Evolutionary conservation across 139 green algal genomes (phyloP), one percentile per base, ranked within the genome.

Genomic region (Chlorella vulgaris): DNA sequence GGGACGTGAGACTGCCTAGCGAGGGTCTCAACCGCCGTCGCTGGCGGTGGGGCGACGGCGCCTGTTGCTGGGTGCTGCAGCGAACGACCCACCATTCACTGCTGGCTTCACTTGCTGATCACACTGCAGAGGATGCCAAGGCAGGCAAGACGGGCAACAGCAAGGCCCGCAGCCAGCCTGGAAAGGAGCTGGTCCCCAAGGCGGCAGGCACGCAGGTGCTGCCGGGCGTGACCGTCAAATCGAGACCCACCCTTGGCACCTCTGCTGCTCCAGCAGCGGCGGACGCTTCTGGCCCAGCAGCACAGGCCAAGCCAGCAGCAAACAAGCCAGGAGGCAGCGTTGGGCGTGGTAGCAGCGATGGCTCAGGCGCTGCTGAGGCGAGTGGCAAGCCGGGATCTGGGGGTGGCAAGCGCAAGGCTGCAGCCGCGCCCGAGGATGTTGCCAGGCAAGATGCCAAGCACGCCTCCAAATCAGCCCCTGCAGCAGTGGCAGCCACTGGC

Each of bases 371-470:
- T 8, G 55, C 55, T 31, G 22, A 65, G 28, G 55, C 5, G 15
- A 29, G n/a, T 28, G 21, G 18, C 15, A 65, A 65, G 55, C 55
- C 15, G 22, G 22, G 55, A 10, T 15, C 10, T 65, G 55, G 55
- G 21, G 13, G 50, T 33, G 71, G 71, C 71, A 78, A 78, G 71
- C 71, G 71, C 71, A 78, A 78, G 71, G 71, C 71, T 67, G 33
- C 24, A 7, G 71, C 33, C 0, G 21, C 53, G 22, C 33, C 51
- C 31, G 70, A 36, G 7, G 50, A 65, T 21, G 29, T 26, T 1
- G 68, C 22, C 6, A 29, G 13, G 21, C 24, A 10, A n/a, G 40
- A 5, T 55, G 2, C 43, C n/a, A 39, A 40, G 69, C 69, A n/a
- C 4, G 68, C 40, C 21, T 10, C 26, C 40, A 60, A 60, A 28